A percentile compares a stretch with the other conserved stretches of the same genome.
Evolutionary conservation across 1,284 basidiomycete species (phyloP).

Genomic region (Taiwanofungus camphoratus): DNA sequence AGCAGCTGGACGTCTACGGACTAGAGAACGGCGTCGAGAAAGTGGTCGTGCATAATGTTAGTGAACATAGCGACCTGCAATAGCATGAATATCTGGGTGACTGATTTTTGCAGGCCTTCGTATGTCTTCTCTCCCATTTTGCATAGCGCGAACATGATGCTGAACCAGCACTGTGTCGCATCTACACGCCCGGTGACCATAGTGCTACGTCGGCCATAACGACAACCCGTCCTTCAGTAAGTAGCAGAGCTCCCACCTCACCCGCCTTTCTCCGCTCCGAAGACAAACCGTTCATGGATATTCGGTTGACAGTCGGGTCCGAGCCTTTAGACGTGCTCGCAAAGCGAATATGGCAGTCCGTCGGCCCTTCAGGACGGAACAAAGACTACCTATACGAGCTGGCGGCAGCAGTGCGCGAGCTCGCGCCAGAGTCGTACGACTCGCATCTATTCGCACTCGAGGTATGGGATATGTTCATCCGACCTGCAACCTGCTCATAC

Average conservation of each 20-base stretch:
- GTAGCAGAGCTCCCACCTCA: constrained; percentile 14
- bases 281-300: not conserved
- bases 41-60: constrained; percentile 49
- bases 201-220: constrained; percentile 75
- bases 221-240: constrained; percentile 76
- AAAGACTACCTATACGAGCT: constrained; percentile 83
- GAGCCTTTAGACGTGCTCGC: constrained; percentile 68
- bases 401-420: constrained; percentile 56
- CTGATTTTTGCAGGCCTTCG: constrained; percentile 17
- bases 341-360: constrained; percentile 62
- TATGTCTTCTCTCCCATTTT: constrained; percentile 10
- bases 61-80: constrained; percentile 15
- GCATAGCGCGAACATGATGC: not conserved
- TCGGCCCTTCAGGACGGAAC: constrained; percentile 81
- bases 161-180: not conserved
- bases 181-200: too few species aligned
- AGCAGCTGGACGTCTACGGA: constrained; percentile 56
- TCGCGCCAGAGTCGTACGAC: constrained; percentile 73
- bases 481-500: not conserved
- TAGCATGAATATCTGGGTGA: too few species aligned
- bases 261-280: not conserved
- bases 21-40: constrained; percentile 47
- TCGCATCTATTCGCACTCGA: constrained; percentile 76
- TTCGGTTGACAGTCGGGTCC: constrained; percentile 55
- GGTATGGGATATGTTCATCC: constrained; percentile 29